A percentile compares a stretch with the other conserved stretches of the same genome.
Evolutionary conservation across 2,329 filamentous ascomycete species (phyloP).

Genomic region (Hyphodiscus sp.): DNA sequence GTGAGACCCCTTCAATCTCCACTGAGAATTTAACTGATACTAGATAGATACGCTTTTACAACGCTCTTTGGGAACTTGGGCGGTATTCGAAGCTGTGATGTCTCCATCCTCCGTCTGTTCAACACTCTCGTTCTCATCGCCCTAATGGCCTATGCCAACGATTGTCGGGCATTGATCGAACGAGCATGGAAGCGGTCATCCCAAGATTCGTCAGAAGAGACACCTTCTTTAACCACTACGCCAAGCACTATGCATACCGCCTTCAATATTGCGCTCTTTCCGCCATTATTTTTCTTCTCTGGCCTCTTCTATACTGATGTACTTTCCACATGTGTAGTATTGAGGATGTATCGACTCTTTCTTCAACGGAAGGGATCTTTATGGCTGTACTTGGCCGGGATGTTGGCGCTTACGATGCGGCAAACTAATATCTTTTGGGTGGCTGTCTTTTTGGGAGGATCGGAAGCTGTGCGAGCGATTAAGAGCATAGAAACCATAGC

Average conservation of each 20-base stretch:
- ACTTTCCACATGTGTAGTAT: conserved; percentile 68
- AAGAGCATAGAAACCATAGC: conserved; percentile 33
- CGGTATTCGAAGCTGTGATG: conserved; percentile 31
- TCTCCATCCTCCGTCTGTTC: conserved; percentile 40
- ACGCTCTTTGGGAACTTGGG: conserved; percentile 33
- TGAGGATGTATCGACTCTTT: conserved; percentile 59
- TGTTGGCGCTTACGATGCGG: conserved; percentile 66
- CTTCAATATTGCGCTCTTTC: conserved; percentile 78
- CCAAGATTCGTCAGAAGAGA: neutral
- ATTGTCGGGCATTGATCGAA: conserved; percentile 22
- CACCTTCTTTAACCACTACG: neutral
- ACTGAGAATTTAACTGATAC: conserved; percentile 13
- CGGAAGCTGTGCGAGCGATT: conserved; percentile 47
- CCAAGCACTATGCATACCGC: conserved; percentile 47
- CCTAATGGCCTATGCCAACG: conserved; percentile 28
- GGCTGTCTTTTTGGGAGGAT: conserved; percentile 64
- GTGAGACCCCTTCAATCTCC: conserved; percentile 37
- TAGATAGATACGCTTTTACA: conserved; percentile 41
- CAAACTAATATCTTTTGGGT: conserved; percentile 99
- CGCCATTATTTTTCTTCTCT: conserved; percentile 92
- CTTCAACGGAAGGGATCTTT: conserved; percentile 31
- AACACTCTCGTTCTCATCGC: conserved; percentile 42
- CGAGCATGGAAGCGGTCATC: neutral
- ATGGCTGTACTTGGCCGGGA: conserved; percentile 46
- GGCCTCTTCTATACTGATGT: conserved; percentile 94